phyloP scores from a whole-genome alignment of 2,329 filamentous ascomycete genomes.

The Arthrinium phaeospermum region DNA sequence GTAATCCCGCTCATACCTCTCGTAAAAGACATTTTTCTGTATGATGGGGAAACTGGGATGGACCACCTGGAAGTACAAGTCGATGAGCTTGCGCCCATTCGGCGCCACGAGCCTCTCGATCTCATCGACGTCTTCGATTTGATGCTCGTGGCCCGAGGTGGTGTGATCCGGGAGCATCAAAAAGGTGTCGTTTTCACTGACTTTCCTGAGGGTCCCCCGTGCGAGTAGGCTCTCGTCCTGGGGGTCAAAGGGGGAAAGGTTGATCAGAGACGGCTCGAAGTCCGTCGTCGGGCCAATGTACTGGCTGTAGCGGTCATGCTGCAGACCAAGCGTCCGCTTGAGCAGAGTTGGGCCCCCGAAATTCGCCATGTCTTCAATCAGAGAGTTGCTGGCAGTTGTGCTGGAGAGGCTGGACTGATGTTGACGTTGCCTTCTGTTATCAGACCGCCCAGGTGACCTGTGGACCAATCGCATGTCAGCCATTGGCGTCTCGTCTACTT shows the following conservation, averaged over 20 bases:
- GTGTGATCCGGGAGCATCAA: conserved; percentile 77
- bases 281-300: conserved; percentile 85
- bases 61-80: conserved; percentile 81
- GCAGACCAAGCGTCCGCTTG: conserved; percentile 75
- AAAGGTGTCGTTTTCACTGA: conserved; percentile 80
- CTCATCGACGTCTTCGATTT: conserved; percentile 69
- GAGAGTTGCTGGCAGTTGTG: conserved; percentile 65
- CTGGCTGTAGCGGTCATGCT: conserved; percentile 79
- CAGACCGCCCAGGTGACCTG: conserved; percentile 63
- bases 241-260: conserved; percentile 79
- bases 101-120: conserved; percentile 79
- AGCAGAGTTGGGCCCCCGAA: conserved; percentile 70
- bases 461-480: conserved; percentile 40
- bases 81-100: conserved; percentile 77
- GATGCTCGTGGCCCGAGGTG: conserved; percentile 74
- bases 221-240: conserved; percentile 80
- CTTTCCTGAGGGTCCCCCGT: conserved; percentile 72
- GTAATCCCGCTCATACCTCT: conserved; percentile 76
- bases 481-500: conserved; percentile 3
- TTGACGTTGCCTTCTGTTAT: conserved; percentile 58
- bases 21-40: conserved; percentile 79
- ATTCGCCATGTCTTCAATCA: conserved; percentile 74
- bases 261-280: conserved; percentile 83
- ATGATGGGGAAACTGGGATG: conserved; percentile 84
- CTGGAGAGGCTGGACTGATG: conserved; percentile 65